phyloP scores from a whole-genome alignment of 2,329 filamentous ascomycete species.

The Fusarium heterosporum region DNA sequence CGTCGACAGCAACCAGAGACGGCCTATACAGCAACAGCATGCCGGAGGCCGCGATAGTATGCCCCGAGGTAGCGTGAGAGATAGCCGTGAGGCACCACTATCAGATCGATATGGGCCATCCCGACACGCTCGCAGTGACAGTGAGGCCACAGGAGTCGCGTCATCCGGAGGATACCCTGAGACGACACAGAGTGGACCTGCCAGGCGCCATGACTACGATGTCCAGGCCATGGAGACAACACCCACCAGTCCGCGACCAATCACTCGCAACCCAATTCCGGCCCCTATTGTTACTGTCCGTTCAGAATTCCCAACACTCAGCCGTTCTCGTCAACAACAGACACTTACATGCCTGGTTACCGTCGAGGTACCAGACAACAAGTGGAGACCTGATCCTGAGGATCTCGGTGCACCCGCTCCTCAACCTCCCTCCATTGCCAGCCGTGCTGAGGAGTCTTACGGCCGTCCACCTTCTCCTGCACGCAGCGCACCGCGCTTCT shows the following conservation, averaged over 20 bases:
- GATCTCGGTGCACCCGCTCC: constrained; percentile 72
- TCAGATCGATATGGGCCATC: constrained; percentile 61
- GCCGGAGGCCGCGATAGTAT: constrained; percentile 52
- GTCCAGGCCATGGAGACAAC: constrained; percentile 95
- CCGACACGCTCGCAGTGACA: constrained; percentile 80
- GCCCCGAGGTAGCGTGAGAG: constrained; percentile 57
- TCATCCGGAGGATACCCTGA: constrained; percentile 86
- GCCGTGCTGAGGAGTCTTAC: constrained; percentile 65
- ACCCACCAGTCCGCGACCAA: constrained; percentile 76
- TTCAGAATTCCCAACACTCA: constrained; percentile 96
- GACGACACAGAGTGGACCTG: constrained; percentile 74
- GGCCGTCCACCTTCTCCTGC: constrained; percentile 70
- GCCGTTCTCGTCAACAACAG: constrained; percentile 90
- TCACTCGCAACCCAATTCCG: constrained; percentile 87
- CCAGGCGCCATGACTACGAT: constrained; percentile 91
- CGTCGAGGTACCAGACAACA: constrained; percentile 91
- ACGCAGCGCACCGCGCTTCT: constrained; percentile 68
- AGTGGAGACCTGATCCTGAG: constrained; percentile 88
- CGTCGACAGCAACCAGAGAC: constrained; percentile 55
- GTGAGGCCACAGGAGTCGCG: constrained; percentile 76
- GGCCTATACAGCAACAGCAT: constrained; percentile 46
- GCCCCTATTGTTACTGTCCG: constrained; percentile 92
- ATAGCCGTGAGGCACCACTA: constrained; percentile 61
- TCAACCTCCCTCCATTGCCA: constrained; percentile 54
- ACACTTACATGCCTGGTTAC: constrained; percentile 94